Base-by-base conservation (phyloP, 768 basidiomycete species). In the Coprinopsis cinerea region DNA sequence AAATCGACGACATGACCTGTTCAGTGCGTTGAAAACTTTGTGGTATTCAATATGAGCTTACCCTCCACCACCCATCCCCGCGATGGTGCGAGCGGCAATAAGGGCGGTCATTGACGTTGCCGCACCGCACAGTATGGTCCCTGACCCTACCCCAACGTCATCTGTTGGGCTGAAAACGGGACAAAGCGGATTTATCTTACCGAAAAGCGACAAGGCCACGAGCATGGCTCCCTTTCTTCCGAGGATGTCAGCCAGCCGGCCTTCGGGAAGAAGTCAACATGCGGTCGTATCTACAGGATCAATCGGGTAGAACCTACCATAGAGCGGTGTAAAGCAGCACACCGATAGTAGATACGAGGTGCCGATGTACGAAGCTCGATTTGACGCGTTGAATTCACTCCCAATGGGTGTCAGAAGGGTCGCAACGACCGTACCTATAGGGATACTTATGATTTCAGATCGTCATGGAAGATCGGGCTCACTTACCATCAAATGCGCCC, bases 51-150 rank as follows among this genome's bases (percentile, higher is more conserved):
- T 47, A 42, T 54, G 44, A 35, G 79, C 85, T 67, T 63, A 89
- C 82, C 91, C 87, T 66, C 91, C 92, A 49, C 92, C 91, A 49
- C 90, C 92, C 82, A 91, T 89, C 43, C 93, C 93, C 23, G 93
- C 92, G 37, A 96, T 67, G 2, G 89, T 82, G 11, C 94, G 81
- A 49, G 87, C 88, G 35, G 75, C 74, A 53, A 95, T 91, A 47
- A 96, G 76, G 11, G 75, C 64, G 54, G 80, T 76, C 93, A 97
- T 95, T 4, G 84, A 87, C 7, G 86, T 82, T 35, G 92, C 94
- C 35, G 93, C 57, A 1, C 90, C 95, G 61, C 93, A 97, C 14
- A 84, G 73, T 35, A 91, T 72, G 1, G 92, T 97, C 18, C 94
- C 94, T 53, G 79, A 72, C 18, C 86, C 87, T 89, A 61, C 30